Evolutionary conservation across 495 filamentous ascomycete species (phyloP).

Genomic region (Penicillium coffeae): DNA sequence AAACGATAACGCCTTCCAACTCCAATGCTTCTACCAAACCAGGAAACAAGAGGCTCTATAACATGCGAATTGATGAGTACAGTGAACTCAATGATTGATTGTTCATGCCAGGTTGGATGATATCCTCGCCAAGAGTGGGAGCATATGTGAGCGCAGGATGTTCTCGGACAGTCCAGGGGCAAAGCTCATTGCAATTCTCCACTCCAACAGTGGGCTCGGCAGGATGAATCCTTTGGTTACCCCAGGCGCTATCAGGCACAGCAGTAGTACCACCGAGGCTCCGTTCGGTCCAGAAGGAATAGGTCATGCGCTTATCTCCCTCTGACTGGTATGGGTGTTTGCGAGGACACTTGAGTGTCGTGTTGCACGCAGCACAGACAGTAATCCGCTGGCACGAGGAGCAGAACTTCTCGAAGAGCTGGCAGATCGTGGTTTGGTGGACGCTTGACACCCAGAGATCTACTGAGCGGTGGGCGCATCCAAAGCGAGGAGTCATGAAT

Average conservation of each 20-base stretch:
- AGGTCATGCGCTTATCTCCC: constrained; percentile 26
- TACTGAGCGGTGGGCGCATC: constrained; percentile 44
- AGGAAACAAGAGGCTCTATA: constrained; percentile 16
- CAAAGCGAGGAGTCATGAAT: constrained; percentile 43
- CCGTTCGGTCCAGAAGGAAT: constrained; percentile 40
- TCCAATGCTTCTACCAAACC: constrained; percentile 3
- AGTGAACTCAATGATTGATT: constrained; percentile 35
- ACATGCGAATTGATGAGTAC: constrained; percentile 38
- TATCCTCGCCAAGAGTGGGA: constrained; percentile 34
- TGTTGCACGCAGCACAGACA: constrained; percentile 38
- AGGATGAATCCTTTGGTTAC: constrained; percentile 40
- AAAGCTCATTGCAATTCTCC: constrained; percentile 43
- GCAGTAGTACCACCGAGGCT: constrained; percentile 31
- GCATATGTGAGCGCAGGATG: constrained; percentile 36
- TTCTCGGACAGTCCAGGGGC: constrained; percentile 43
- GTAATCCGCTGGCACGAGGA: constrained; percentile 39
- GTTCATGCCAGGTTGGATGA: constrained; percentile 36
- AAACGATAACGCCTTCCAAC: not conserved
- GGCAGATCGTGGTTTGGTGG: constrained; percentile 41
- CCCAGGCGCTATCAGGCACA: constrained; percentile 33
- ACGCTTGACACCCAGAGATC: constrained; percentile 45
- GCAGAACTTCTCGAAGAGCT: constrained; percentile 35
- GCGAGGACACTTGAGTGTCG: constrained; percentile 35
- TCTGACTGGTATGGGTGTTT: constrained; percentile 31
- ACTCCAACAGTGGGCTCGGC: constrained; percentile 32